A percentile compares a stretch with the other conserved stretches of the same genome.
These are phyloP conservation scores for Lepraria neglecta DNA, from an alignment of 495 filamentous ascomycete genomes.

Conservation along the genomic window DNA sequence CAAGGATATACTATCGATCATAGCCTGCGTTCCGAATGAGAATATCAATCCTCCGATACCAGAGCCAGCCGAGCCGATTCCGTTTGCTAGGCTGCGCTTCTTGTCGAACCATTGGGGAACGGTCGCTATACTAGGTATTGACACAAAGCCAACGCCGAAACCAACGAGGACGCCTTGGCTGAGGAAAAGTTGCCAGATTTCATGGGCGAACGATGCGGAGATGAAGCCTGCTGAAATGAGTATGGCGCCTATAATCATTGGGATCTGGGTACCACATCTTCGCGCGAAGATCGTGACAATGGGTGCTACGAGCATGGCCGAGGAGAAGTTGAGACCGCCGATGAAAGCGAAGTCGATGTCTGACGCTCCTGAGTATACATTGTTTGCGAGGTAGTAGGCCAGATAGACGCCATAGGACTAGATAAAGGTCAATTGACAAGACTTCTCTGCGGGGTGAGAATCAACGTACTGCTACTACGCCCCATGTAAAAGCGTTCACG, in stretches of 20 bases:
- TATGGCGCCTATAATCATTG: conserved; percentile 40
- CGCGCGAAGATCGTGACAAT: conserved; percentile 39
- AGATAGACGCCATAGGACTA: conserved; percentile 47
- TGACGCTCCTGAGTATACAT: conserved; percentile 40
- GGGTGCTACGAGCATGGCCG: conserved; percentile 44
- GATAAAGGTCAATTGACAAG: background rate
- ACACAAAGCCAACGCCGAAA: conserved; percentile 47
- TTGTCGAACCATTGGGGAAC: conserved; percentile 50
- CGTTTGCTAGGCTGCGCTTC: conserved; percentile 44
- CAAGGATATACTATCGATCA: conserved; percentile 42
- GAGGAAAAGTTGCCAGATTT: conserved; percentile 49
- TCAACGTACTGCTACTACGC: conserved; percentile 40
- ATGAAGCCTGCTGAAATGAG: conserved; percentile 39
- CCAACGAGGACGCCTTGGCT: conserved; percentile 47
- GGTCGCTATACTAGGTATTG: conserved; percentile 41
- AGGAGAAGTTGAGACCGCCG: conserved; percentile 45
- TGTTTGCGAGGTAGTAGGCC: conserved; percentile 42
- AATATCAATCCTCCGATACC: conserved; percentile 50
- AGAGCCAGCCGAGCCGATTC: conserved; percentile 42
- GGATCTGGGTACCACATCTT: conserved; percentile 34
- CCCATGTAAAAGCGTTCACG: conserved; percentile 54
- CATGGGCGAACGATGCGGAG: conserved; percentile 41
- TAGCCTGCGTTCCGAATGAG: conserved; percentile 39
- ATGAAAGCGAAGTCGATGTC: conserved; percentile 48
- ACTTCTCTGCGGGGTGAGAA: too few species aligned